phyloP scores from a whole-genome alignment of 139 green algal genomes.

The Ettlia oleoabundans region DNA sequence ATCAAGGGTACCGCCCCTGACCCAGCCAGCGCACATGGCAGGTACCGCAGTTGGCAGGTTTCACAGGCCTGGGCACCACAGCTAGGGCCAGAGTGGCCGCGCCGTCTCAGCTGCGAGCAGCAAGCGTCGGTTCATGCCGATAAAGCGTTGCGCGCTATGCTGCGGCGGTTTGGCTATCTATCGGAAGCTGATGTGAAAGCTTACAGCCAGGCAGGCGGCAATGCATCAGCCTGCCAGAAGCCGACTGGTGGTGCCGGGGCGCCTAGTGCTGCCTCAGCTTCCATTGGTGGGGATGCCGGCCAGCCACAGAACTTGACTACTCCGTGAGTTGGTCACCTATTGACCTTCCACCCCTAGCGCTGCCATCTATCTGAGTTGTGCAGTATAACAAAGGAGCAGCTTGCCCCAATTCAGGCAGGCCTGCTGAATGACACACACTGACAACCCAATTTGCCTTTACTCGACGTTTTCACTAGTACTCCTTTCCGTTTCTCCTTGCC shows the following conservation, averaged over 20 bases:
- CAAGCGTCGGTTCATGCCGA: background rate
- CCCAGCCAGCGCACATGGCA: background rate
- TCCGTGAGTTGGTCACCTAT: no score
- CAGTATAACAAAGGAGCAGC: background rate
- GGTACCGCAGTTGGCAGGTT: slow-evolving; percentile 12
- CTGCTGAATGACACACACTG: no score
- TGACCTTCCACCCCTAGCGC: background rate
- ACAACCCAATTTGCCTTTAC: no score
- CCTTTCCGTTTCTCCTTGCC: no score
- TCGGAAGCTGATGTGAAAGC: background rate
- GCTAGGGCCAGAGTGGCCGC: background rate
- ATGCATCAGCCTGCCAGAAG: background rate
- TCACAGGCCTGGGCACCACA: slow-evolving; percentile 22
- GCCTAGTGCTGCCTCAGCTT: no score
- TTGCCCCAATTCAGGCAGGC: no score
- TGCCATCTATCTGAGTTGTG: background rate
- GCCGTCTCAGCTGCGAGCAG: background rate
- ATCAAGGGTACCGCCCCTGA: background rate
- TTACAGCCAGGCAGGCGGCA: no score
- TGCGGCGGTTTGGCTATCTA: slow-evolving; percentile 31
- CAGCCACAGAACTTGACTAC: no score
- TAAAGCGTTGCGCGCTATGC: background rate
- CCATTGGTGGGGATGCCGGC: no score
- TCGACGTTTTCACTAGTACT: no score
- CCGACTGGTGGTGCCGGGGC: no score